Base-by-base conservation (phyloP, 2,329 filamentous ascomycete species). In the Emmonsiellopsis sp. region DNA sequence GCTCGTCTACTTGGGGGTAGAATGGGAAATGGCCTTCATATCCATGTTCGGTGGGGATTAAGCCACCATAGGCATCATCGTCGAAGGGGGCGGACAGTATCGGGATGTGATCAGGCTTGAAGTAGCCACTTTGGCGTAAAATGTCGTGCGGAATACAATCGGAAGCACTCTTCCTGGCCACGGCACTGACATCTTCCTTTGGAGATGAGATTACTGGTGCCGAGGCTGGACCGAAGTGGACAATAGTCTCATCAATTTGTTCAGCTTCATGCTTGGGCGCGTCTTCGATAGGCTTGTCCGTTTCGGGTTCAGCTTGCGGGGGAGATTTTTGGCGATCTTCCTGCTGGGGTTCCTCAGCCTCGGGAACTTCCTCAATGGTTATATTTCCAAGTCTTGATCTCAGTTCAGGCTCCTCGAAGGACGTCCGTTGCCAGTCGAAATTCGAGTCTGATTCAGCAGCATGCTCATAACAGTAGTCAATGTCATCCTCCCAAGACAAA, bases 381-480 rank as follows among this genome's bases (percentile, higher is more conserved):
- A 59, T 49, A 17, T 58, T 53, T 14, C 61, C 54, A 6, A 58
- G 55, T 17, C 57, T 49, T 31, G 55, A 55, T 21, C 56, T 56
- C 3, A 53, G 56, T 40, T 60, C 57, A n/a, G 57, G 49, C 44
- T 68, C 65, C 8, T 71, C 68, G 5, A 69, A 33, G 46, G 68
- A 63, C 49, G 56, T 61, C 49, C 62, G 69, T 53, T 75, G 71
- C 79, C 80, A 83, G 55, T 83, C 78, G 54, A 81, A 82, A 56
- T 84, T 74, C 57, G 77, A 82, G 51, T 79, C 77, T 1, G 80
- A 79, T 63, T 83, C 81, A 5, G 80, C 76, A 31, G 77, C 78
- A 61, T 81, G 76, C 56, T 82, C 77, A 58, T 83, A 83, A 60
- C 78, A 81, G 60, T 79, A 83, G 58, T 83, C 80, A 53, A 84